Conservation (phyloP, 75 land plant species). For the Isoetes taiwanensis region DNA sequence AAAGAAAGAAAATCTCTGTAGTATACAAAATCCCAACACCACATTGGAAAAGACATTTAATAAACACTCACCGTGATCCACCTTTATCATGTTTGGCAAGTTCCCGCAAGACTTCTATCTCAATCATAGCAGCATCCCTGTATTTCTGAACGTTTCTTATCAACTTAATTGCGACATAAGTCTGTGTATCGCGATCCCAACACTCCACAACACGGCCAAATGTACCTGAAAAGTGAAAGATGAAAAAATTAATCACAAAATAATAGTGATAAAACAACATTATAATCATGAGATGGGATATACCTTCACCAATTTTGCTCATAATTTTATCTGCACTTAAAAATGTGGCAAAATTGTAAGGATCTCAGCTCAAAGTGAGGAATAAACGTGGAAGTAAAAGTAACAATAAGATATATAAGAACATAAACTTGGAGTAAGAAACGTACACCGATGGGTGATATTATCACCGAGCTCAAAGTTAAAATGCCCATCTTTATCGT, state of each 20-base stretch:
- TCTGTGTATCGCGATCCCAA: constrained; percentile 45
- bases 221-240: too few species aligned
- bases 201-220: constrained; percentile 86
- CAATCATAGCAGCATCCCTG: constrained; percentile 85
- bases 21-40: background rate
- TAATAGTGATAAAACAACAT: too few species aligned
- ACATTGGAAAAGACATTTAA: background rate
- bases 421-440: too few species aligned
- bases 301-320: too few species aligned
- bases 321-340: too few species aligned
- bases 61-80: constrained; percentile 38
- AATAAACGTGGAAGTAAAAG: too few species aligned
- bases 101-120: constrained; percentile 53
- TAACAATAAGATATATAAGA: too few species aligned
- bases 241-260: too few species aligned
- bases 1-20: too few species aligned
- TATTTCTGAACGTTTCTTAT: constrained; percentile 56
- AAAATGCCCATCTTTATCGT: constrained; percentile 80
- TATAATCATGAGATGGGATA: too few species aligned
- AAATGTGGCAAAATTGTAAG: too few species aligned
- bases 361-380: too few species aligned
- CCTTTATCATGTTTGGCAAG: constrained; percentile 50
- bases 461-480: constrained; percentile 56
- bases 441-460: constrained; percentile 69
- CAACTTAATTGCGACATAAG: constrained; percentile 64